Base-by-base conservation (phyloP, 371 early-diverging fungal genomes). In the Cokeromyces recurvatus region DNA sequence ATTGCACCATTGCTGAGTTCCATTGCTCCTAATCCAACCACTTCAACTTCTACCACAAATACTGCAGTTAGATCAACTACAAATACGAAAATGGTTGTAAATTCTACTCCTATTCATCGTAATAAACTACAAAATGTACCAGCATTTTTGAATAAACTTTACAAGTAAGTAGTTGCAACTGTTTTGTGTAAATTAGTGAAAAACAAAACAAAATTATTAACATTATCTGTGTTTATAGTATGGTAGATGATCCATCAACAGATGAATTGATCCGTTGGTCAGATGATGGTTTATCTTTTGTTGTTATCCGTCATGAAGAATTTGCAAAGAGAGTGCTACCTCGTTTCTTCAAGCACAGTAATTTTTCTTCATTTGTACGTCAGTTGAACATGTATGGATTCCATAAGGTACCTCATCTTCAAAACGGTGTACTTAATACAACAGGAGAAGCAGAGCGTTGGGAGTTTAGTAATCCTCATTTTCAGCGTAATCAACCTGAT, bases 311-410 rank as follows among this genome's bases (percentile, higher is more conserved):
- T 14, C 85, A 79, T 53, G 86, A 86, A 51, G 90, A 89, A 10
- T 92, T 96, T 74, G 85, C 92, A 14, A 85, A 87, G 38, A 79
- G 78, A 43, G 87, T 96, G 6, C 65, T 96, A 38, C 90, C 92
- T 43, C 82, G 81, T 11, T 87, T 84, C 57, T 96, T 95, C 61
- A 95, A 95, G 64, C 95, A 95, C 70, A 85, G 81, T 65, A 95
- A 96, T 60, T 90, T 94, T 53, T 86, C 90, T 17, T 87, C 87
- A 9, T 97, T 96, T 84, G 94, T 96, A 8, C 79, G 96, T 10
- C 97, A 96, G 64, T 78, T 97, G 10, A 97, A 97, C 56, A 94
- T 93, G 89, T 90, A 91, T 53, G 94, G 89, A 12, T 87, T 85
- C 46, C 81, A 86, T 52, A 92, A 92, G 47, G 79, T 89, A 8